Conservation (phyloP, 2,329 filamentous ascomycete species). For the Fusarium equiseti region DNA sequence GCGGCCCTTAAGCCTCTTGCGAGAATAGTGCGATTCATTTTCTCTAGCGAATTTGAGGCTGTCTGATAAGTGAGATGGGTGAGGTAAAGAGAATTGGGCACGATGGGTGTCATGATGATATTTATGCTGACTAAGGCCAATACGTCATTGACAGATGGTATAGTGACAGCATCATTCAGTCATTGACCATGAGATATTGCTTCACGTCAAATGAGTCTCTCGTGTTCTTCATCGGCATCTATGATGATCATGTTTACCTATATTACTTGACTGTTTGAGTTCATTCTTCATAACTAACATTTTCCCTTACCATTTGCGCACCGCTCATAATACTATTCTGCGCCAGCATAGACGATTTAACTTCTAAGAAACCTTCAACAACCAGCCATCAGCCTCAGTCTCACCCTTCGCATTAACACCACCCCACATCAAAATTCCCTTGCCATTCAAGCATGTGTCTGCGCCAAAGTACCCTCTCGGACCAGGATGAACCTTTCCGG, state of each 20-base stretch:
- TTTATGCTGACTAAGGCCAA: not conserved
- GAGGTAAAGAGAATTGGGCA: not conserved
- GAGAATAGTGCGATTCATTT: constrained; percentile 9
- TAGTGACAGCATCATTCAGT: constrained; percentile 8
- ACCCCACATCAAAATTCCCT: constrained; percentile 35
- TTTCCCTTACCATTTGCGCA: rapidly evolving
- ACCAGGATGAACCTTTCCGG: constrained; percentile 39
- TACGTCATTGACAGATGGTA: constrained; percentile 30
- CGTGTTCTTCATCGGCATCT: no score
- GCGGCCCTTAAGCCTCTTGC: rapidly evolving
- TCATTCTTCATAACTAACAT: not conserved
- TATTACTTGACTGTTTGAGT: not conserved
- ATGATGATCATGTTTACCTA: no score
- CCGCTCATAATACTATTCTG: not conserved
- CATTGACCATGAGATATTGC: not conserved
- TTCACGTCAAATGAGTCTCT: not conserved
- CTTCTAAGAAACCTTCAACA: constrained; percentile 30
- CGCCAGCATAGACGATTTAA: not conserved
- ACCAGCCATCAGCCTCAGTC: constrained; percentile 40
- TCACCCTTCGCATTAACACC: constrained; percentile 41
- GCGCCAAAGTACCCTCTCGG: constrained; percentile 39
- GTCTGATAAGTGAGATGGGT: not conserved
- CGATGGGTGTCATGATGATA: rapidly evolving
- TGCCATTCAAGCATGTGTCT: constrained; percentile 28
- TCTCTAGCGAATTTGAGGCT: rapidly evolving